A percentile compares a stretch with the other conserved stretches of the same genome.
Evolutionary conservation across 1,139 yeast genomes (phyloP).

Genomic region (Nakaseomyces glabratus): DNA sequence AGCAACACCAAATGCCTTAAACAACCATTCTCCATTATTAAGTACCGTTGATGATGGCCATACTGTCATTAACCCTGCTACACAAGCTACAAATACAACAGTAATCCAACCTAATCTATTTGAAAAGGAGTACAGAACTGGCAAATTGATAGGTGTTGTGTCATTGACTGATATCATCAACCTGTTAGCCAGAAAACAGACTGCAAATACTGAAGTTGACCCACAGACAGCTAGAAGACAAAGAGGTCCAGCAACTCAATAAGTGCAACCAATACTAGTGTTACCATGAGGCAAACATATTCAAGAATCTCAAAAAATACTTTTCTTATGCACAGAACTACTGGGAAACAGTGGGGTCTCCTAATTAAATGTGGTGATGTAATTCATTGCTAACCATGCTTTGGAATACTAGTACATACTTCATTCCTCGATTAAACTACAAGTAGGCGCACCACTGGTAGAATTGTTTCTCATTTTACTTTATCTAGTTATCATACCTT

Average conservation of each 20-base stretch:
- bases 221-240: conserved; percentile 82
- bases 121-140: conserved; percentile 46
- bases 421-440: too few species aligned
- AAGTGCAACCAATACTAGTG: too few species aligned
- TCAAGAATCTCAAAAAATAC: too few species aligned
- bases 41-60: conserved; percentile 21
- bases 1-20: conserved; percentile 6
- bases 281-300: too few species aligned
- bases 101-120: conserved; percentile 23
- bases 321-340: too few species aligned
- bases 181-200: conserved; percentile 62
- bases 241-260: conserved; percentile 40
- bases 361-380: too few species aligned
- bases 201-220: conserved; percentile 55
- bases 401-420: too few species aligned
- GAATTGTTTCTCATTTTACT: too few species aligned
- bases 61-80: conserved; percentile 21
- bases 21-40: conserved; percentile 19
- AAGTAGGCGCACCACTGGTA: too few species aligned
- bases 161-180: conserved; percentile 84
- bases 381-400: too few species aligned
- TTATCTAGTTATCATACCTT: too few species aligned
- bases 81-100: conserved; percentile 18
- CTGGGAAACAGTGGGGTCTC: too few species aligned
- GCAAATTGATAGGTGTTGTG: conserved; percentile 80